A percentile compares a stretch with the other conserved stretches of the same genome.
phyloP scores from a whole-genome alignment of 768 basidiomycete genomes.

The Mycena polygramma region DNA sequence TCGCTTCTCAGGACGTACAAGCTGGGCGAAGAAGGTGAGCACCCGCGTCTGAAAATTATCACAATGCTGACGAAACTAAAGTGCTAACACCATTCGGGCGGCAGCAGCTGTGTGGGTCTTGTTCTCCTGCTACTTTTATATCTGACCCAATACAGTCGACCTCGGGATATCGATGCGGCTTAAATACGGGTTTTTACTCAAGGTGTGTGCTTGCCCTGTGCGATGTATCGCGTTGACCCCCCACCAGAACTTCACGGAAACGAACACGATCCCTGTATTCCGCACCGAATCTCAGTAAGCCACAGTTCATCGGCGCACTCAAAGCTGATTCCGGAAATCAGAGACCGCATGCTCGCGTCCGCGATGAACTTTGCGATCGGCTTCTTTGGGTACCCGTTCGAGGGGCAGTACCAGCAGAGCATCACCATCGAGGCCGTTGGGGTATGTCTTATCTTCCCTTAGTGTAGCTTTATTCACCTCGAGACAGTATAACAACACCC shows the following conservation, averaged over 20 bases:
- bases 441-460: constrained; percentile 51
- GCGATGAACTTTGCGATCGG: constrained; percentile 79
- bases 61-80: constrained; percentile 45
- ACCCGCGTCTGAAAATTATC: constrained; percentile 1
- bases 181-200: constrained; percentile 84
- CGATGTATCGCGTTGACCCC: constrained; percentile 3
- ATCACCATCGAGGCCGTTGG: constrained; percentile 77
- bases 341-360: constrained; percentile 80
- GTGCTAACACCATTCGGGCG: constrained; percentile 93
- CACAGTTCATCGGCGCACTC: too few species aligned
- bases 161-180: constrained; percentile 79
- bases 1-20: constrained; percentile 78
- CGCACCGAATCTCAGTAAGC: constrained; percentile 81
- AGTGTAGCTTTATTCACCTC: neutral
- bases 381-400: constrained; percentile 82
- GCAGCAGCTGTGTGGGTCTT: constrained; percentile 80
- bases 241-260: constrained; percentile 68
- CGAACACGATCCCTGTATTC: constrained; percentile 79
- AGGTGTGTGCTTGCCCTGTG: constrained; percentile 49
- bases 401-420: constrained; percentile 80
- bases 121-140: neutral
- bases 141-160: constrained; percentile 56
- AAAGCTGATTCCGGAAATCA: constrained; percentile 39
- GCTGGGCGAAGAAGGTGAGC: constrained; percentile 85
- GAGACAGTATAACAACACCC: constrained; percentile 82